Evolutionary conservation across 2,329 filamentous ascomycete species (phyloP).

Genomic region (Aspergillus puulaauensis): DNA sequence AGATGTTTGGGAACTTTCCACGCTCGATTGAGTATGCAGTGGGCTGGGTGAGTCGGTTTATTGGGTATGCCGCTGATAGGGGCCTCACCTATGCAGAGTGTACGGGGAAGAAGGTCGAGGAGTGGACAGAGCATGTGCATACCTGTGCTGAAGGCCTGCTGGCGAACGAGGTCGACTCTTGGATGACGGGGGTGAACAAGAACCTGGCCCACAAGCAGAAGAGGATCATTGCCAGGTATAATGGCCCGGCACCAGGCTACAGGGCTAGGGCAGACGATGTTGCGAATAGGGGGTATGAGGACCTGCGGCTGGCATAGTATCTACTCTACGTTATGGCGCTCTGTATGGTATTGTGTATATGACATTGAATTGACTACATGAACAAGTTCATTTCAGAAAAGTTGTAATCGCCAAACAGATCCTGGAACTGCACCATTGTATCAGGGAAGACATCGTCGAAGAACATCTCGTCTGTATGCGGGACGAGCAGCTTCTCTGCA

Average conservation of each 20-base stretch:
- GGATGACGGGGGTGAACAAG: conserved; percentile 58
- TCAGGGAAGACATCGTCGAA: conserved; percentile 5
- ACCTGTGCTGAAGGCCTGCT: conserved; percentile 47
- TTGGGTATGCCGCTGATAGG: conserved; percentile 24
- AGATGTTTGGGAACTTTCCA: conserved; percentile 39
- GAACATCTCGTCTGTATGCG: conserved; percentile 7
- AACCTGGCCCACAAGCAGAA: conserved; percentile 50
- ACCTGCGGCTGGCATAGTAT: conserved; percentile 4
- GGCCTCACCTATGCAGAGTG: conserved; percentile 40
- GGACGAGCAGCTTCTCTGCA: conserved; percentile 8
- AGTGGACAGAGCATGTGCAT: conserved; percentile 52
- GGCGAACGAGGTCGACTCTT: conserved; percentile 51
- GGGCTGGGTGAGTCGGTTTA: conserved; percentile 39
- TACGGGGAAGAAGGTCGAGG: conserved; percentile 38
- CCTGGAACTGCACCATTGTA: conserved; percentile 10
- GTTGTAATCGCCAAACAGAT: conserved; percentile 2
- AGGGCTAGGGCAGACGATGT: conserved; percentile 26
- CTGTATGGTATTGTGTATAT: neutral
- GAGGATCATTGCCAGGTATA: conserved; percentile 49
- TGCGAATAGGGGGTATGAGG: conserved; percentile 12
- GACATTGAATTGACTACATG: neutral
- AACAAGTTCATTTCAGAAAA: conserved; percentile 1
- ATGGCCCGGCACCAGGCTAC: conserved; percentile 47
- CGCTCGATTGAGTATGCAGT: conserved; percentile 34
- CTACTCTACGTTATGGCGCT: no score